Evolutionary conservation across 345 rosid species (phyloP).

Genomic region (Citrus reticulata): DNA sequence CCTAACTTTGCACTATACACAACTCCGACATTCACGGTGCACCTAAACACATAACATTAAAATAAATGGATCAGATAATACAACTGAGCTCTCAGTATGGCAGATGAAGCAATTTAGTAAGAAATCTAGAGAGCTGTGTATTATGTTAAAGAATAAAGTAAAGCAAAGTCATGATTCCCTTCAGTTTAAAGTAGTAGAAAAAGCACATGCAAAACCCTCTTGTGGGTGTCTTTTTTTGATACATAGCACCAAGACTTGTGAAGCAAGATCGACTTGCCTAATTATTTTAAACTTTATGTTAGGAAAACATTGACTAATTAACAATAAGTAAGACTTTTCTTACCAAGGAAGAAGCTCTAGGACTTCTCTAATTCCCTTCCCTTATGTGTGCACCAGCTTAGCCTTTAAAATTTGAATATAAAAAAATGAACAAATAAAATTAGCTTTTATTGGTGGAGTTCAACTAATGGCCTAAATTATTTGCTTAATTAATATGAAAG

Average conservation of each 20-base stretch:
- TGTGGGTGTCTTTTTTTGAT: constrained; percentile 20
- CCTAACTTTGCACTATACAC: background rate
- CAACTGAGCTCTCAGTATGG: background rate
- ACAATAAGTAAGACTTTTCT: background rate
- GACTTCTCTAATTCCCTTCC: background rate
- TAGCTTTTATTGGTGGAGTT: too few relatives aligned
- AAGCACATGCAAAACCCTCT: constrained; percentile 40
- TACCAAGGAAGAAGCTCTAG: background rate
- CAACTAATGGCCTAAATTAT: too few relatives aligned
- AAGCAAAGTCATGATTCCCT: constrained; percentile 33
- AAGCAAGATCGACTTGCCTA: background rate
- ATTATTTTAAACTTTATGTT: background rate
- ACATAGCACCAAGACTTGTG: constrained; percentile 10
- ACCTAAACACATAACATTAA: background rate
- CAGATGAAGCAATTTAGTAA: constrained; percentile 19
- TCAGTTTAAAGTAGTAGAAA: constrained; percentile 28
- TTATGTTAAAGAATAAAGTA: constrained; percentile 24
- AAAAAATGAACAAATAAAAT: too few relatives aligned
- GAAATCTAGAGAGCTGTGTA: constrained; percentile 19
- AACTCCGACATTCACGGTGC: constrained; percentile 23
- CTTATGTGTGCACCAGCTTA: too few relatives aligned
- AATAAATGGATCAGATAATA: background rate
- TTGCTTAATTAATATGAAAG: background rate
- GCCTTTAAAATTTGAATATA: too few relatives aligned
- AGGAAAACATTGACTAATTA: constrained; percentile 8